phyloP scores from a whole-genome alignment of 1,139 yeast species.

The Chernovozyma aurita region DNA sequence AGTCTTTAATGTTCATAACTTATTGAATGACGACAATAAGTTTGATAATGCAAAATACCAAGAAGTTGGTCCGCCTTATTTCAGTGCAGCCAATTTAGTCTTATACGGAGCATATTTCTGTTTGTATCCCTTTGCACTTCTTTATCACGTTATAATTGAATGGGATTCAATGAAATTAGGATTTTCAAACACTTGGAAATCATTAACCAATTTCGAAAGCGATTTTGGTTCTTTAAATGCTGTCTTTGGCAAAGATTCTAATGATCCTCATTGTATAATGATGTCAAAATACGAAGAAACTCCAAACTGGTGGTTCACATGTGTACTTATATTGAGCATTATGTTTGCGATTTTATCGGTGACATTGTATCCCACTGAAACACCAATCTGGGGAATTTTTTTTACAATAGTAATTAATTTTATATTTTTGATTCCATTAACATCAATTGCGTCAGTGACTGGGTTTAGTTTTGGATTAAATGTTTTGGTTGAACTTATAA shows the following conservation, averaged over 20 bases:
- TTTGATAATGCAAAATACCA: constrained; percentile 29
- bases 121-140: constrained; percentile 38
- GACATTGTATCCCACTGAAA: constrained; percentile 29
- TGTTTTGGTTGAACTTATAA: constrained; percentile 36
- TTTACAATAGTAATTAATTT: constrained; percentile 33
- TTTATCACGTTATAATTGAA: constrained; percentile 36
- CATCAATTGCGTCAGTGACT: constrained; percentile 33
- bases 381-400: constrained; percentile 36
- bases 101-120: constrained; percentile 40
- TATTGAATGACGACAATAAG: constrained; percentile 26
- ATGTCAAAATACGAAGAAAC: constrained; percentile 36
- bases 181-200: constrained; percentile 31
- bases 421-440: constrained; percentile 31
- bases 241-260: constrained; percentile 16
- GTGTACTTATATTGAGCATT: constrained; percentile 25
- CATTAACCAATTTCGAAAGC: constrained; percentile 27
- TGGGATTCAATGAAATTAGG: constrained; percentile 43
- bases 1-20: constrained; percentile 29
- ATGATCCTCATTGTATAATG: constrained; percentile 40
- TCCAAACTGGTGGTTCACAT: constrained; percentile 39
- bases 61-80: constrained; percentile 40
- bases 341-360: constrained; percentile 29
- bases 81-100: constrained; percentile 39
- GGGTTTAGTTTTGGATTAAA: constrained; percentile 36
- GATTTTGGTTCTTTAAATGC: constrained; percentile 9